Evolutionary conservation across 2,329 filamentous ascomycete species (phyloP).

Genomic region (Alternaria arbusti): DNA sequence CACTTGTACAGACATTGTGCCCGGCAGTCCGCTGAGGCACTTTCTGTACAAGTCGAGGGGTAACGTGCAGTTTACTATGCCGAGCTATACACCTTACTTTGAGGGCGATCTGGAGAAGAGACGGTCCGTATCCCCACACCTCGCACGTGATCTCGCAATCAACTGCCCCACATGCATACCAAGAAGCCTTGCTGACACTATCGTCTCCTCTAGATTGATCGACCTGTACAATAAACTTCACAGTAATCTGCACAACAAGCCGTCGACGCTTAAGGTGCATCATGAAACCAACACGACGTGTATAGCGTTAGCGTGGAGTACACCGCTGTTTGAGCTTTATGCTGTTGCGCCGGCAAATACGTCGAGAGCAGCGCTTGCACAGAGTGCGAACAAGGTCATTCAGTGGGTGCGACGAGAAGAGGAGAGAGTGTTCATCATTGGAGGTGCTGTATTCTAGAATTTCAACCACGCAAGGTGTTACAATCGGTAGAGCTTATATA

Average conservation of each 20-base stretch:
- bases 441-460: slow-evolving; percentile 76
- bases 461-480: neutral
- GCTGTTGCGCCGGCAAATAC: slow-evolving; percentile 82
- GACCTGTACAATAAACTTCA: slow-evolving; percentile 86
- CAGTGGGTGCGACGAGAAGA: slow-evolving; percentile 93
- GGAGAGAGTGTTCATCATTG: slow-evolving; percentile 94
- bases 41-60: slow-evolving; percentile 94
- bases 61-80: slow-evolving; percentile 96
- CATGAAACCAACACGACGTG: slow-evolving; percentile 75
- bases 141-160: neutral
- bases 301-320: slow-evolving; percentile 87
- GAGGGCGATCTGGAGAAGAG: slow-evolving; percentile 65
- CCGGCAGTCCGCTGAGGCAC: slow-evolving; percentile 81
- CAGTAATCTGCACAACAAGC: slow-evolving; percentile 80
- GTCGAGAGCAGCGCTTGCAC: slow-evolving; percentile 70
- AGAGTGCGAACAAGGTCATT: slow-evolving; percentile 86
- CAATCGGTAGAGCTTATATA: neutral
- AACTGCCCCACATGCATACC: neutral
- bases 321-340: slow-evolving; percentile 90
- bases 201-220: slow-evolving; percentile 55
- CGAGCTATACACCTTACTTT: slow-evolving; percentile 76
- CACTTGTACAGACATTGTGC: slow-evolving; percentile 74
- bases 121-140: slow-evolving; percentile 52
- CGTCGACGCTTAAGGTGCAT: slow-evolving; percentile 84
- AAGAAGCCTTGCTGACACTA: neutral